Conservation (phyloP, 2,329 filamentous ascomycete genomes). For the Hypocreales sp. region DNA sequence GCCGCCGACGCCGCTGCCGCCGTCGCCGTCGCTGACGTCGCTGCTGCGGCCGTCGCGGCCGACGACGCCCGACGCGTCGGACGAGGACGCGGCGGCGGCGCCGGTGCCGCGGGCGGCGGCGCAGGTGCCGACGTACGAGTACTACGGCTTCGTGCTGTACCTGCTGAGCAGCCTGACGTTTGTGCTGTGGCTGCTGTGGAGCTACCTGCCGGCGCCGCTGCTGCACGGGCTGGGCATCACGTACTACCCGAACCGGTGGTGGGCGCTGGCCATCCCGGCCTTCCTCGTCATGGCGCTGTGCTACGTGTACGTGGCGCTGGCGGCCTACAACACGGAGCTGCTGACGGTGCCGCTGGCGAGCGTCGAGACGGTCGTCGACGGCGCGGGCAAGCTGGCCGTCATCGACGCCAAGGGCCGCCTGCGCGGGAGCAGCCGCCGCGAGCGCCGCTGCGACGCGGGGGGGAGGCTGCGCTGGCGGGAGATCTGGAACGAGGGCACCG, state of each 20-base stretch:
- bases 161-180: constrained; percentile 76
- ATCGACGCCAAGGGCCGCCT: constrained; percentile 55
- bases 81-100: constrained; percentile 64
- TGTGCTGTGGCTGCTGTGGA: constrained; percentile 60
- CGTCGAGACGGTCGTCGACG: constrained; percentile 84
- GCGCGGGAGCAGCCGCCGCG: constrained; percentile 18
- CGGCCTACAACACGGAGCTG: constrained; percentile 78
- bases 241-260: constrained; percentile 97
- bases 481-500: constrained; percentile 84
- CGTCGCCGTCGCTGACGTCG: constrained; percentile 82
- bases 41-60: constrained; percentile 82
- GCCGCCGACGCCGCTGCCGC: constrained; percentile 86
- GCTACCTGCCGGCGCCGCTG: constrained; percentile 81
- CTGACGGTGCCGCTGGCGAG: constrained; percentile 66
- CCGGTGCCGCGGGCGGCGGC: constrained; percentile 76
- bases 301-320: constrained; percentile 89
- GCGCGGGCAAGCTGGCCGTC: constrained; percentile 70
- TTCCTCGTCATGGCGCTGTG: constrained; percentile 79
- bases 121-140: constrained; percentile 97
- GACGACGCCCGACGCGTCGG: constrained; percentile 81
- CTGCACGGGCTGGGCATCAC: constrained; percentile 85
- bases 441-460: constrained; percentile 19
- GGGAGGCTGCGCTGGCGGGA: constrained; percentile 53
- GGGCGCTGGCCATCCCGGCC: constrained; percentile 81
- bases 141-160: constrained; percentile 97